Base-by-base conservation (phyloP, 2,329 filamentous ascomycete genomes). In the Trichophyton benhamiae region DNA sequence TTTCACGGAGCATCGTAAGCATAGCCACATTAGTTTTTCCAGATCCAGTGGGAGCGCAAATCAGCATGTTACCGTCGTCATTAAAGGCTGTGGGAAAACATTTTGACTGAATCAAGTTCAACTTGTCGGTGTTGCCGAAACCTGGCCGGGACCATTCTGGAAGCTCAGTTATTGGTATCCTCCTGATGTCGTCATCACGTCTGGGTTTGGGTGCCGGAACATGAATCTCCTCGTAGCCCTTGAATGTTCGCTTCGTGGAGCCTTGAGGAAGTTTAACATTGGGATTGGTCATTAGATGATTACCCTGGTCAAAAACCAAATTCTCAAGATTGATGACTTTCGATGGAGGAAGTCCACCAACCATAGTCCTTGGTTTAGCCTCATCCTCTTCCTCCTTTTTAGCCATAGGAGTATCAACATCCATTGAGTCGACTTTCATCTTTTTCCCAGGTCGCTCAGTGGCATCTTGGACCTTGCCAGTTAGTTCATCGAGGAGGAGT, bases 11-110 rank as follows among this genome's bases (percentile, higher is more conserved):
- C 70, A 99, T 97, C 1, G 92, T 87, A 65, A 99, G 80, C 92
- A 99, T 97, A 48, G 92, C 92, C 59, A 99, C 94, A 70, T 99
- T 99, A 1, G 94, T 99, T 78, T 99, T 99, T 71, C 94, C 94
- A 72, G 91, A 96, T 67, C 94, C 94, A 58, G 94, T 99, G 1
- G 94, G 94, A 5, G 94, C 95, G 73, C 94, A 99, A 70, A 99
- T 87, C 61, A 99, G 86, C 89, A 99, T 91, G 72, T 99, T 99
- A 36, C 91, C 92, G 71, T 99, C 95, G 64, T 92, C 88, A 63
- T 90, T 82, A 70, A 99, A 99, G 0, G 94, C 94, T 2, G 88
- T 85, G 1, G 90, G 88, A 71, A 85, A 99, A 72, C 92, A 97
- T 73, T 88, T 91, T 2, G 92, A 94, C 76, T 99, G 94, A 46